These are phyloP conservation scores for Capsicum chinense DNA, from an alignment of 257 asterid species.

Conservation along the genomic window DNA sequence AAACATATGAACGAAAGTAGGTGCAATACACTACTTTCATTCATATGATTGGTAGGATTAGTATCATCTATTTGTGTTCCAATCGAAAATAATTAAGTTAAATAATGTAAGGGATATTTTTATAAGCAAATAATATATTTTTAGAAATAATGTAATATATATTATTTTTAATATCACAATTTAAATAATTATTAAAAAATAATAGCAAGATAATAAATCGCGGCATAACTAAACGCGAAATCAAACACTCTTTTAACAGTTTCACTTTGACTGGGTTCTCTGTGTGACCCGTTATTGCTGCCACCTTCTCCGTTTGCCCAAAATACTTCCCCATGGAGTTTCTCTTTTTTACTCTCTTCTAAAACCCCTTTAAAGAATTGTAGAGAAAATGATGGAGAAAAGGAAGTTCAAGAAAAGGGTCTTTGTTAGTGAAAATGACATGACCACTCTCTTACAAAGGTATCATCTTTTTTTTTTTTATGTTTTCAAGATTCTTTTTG, in stretches of 20 bases:
- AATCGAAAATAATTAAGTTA: no score
- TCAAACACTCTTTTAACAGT: background rate
- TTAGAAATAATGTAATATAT: no score
- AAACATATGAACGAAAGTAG: background rate
- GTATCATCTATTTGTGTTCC: no score
- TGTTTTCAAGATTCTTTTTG: background rate
- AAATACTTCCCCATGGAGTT: background rate
- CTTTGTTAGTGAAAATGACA: constrained; percentile 61
- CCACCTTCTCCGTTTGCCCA: background rate
- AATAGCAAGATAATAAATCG: no score
- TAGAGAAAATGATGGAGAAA: constrained; percentile 53
- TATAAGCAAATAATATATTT: no score
- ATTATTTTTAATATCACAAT: no score
- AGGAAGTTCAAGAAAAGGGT: constrained; percentile 60
- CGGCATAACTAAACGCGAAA: no score
- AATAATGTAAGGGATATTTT: no score
- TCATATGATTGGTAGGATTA: no score
- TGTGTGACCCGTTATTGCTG: background rate
- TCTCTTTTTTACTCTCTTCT: background rate
- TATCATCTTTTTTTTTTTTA: constrained; percentile 24
- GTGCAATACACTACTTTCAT: background rate
- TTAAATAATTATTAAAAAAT: no score
- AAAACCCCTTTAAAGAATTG: constrained; percentile 19
- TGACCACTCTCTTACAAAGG: constrained; percentile 61
- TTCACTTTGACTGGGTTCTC: constrained; percentile 22